Base-by-base conservation (phyloP, 192 early-diverging fungal genomes). In the Oehlia diaphana region DNA sequence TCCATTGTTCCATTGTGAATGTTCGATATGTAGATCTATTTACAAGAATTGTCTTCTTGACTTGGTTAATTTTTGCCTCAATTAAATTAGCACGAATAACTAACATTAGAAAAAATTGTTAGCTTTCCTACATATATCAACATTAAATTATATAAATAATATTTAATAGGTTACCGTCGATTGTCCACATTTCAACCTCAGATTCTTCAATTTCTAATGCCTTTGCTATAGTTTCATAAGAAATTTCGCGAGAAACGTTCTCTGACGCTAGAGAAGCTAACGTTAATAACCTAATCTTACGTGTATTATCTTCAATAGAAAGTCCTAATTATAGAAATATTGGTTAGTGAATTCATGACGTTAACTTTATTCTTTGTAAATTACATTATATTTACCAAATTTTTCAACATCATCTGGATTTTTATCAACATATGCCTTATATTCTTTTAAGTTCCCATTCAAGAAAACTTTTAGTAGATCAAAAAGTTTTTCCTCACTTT, bases 181-280 rank as follows among this genome's bases (percentile, higher is more conserved):
- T 97, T 26, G 96, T 91, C 96, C 96, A 99, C 88, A 96, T 83
- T 88, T 99, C 97, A 13, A 99, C 96, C 39, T 97, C 94, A 21
- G 87, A 89, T 72, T 90, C 90, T 16, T 88, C 83, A 70, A 99
- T 90, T 69, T 90, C 90, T 42, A 99, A 87, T 4, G 91, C 92
- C 69, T 87, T 83, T 61, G 94, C 90, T 68, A 99, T 91, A n/a
- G 87, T 83, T 68, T 80, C 74, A 83, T 96, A 97, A 53, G 91
- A 84, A 81, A 99, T 86, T 68, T 89, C 89, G 49, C 91, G 82
- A 37, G 87, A 84, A 58, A 96, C 84, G 72, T 92, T 87, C 53
- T 87, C 87, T 9, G 93, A 93, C 13, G 92, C 94, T 33, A 96
- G 82, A 26, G 90, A 90, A 3, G 94, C 93, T 66, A 99, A 83